Evolutionary conservation across 768 basidiomycete genomes (phyloP).

Genomic region (Podaxis sp.): DNA sequence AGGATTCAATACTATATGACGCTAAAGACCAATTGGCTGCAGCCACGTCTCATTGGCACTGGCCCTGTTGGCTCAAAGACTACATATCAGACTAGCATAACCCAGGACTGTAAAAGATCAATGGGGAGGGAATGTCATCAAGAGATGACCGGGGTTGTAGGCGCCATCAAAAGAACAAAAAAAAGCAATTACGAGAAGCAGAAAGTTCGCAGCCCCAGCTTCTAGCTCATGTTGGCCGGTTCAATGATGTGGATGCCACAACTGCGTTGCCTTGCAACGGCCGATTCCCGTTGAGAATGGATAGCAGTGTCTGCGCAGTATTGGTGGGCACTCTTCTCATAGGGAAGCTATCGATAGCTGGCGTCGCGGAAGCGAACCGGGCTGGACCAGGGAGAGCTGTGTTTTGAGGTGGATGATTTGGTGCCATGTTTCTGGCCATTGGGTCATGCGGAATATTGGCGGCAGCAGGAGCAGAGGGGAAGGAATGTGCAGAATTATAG

Average conservation of each 20-base stretch:
- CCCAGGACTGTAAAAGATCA: not conserved
- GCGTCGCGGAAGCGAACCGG: slow-evolving; percentile 8
- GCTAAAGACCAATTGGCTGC: slow-evolving; percentile 3
- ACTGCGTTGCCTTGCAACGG: slow-evolving; percentile 10
- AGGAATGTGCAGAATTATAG: not conserved
- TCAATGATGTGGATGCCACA: not conserved
- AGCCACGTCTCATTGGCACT: not conserved
- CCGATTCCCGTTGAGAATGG: slow-evolving; percentile 29
- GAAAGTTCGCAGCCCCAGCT: not conserved
- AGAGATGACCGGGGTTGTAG: not conserved
- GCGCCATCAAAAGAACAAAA: slow-evolving; percentile 4
- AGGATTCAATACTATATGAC: slow-evolving; percentile 10
- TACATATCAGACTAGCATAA: slow-evolving; percentile 6
- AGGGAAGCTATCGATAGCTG: slow-evolving; percentile 12
- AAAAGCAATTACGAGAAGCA: not conserved
- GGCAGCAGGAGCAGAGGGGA: not conserved
- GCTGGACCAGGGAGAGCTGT: not conserved
- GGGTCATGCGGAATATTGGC: not conserved
- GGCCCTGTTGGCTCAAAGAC: not conserved
- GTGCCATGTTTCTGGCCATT: not conserved
- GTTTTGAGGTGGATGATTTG: not conserved
- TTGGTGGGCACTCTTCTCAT: not conserved
- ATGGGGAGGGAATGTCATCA: not conserved
- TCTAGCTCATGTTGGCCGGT: slow-evolving; percentile 10
- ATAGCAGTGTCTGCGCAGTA: slow-evolving; percentile 24